A percentile compares a stretch with the other conserved stretches of the same genome.
Conservation (phyloP, 2,329 filamentous ascomycete species). For the Penicillium sp. region DNA sequence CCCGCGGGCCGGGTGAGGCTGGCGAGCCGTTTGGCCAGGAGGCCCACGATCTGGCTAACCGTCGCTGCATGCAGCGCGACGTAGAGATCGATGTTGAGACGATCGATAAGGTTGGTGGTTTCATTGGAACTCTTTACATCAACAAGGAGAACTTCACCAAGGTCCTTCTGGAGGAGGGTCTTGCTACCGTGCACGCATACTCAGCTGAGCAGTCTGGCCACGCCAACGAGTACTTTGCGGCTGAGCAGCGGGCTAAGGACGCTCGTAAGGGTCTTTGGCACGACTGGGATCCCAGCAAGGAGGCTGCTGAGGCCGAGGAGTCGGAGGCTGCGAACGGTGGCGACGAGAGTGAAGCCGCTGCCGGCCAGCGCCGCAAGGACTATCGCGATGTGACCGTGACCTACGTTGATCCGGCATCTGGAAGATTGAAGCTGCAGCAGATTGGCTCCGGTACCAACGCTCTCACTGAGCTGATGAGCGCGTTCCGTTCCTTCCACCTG, state of each 20-base stretch:
- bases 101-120: constrained; percentile 93
- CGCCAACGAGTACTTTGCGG: constrained; percentile 78
- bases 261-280: constrained; percentile 85
- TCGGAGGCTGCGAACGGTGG: constrained; percentile 48
- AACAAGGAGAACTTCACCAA: constrained; percentile 96
- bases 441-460: constrained; percentile 82
- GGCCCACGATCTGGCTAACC: constrained; percentile 86
- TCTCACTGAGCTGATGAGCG: constrained; percentile 81
- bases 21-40: constrained; percentile 95
- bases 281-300: constrained; percentile 88
- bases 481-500: constrained; percentile 87
- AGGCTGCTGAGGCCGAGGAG: constrained; percentile 61
- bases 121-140: constrained; percentile 91
- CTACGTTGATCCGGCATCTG: constrained; percentile 73
- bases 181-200: constrained; percentile 89
- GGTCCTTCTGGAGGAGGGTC: constrained; percentile 85
- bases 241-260: constrained; percentile 87
- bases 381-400: constrained; percentile 94
- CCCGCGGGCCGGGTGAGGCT: constrained; percentile 73
- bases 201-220: constrained; percentile 95
- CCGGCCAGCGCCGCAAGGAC: constrained; percentile 67
- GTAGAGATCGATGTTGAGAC: constrained; percentile 94
- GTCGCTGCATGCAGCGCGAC: constrained; percentile 86
- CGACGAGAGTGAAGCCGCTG: constrained; percentile 54
- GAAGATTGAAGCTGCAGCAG: constrained; percentile 85